phyloP scores from a whole-genome alignment of 768 basidiomycete genomes.

The Phylloporus sp. region DNA sequence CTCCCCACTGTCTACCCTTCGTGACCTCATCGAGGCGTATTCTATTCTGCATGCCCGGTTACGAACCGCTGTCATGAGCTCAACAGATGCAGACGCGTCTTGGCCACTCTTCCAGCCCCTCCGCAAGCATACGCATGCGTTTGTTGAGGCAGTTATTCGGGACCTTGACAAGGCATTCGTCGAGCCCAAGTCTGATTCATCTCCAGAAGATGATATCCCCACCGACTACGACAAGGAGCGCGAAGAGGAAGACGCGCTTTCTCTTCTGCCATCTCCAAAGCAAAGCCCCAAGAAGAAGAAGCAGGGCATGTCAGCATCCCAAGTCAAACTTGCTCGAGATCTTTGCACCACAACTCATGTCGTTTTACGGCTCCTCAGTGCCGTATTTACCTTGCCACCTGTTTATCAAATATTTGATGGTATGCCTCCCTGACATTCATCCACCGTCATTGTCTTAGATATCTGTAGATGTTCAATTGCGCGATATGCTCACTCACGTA shows the following conservation, averaged over 20 bases:
- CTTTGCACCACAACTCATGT: constrained; percentile 70
- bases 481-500: constrained; percentile 55
- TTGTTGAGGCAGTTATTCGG: constrained; percentile 60
- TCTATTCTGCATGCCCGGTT: constrained; percentile 65
- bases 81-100: constrained; percentile 54
- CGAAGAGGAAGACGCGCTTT: constrained; percentile 25
- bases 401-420: constrained; percentile 60
- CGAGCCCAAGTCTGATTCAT: constrained; percentile 41
- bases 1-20: constrained; percentile 42
- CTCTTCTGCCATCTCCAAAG: constrained; percentile 62
- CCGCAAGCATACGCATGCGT: constrained; percentile 45
- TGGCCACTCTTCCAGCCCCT: constrained; percentile 75
- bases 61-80: constrained; percentile 38
- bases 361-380: constrained; percentile 60
- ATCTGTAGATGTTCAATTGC: constrained; percentile 52
- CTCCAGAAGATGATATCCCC: constrained; percentile 20
- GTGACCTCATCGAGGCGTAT: constrained; percentile 71
- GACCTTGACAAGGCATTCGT: constrained; percentile 65
- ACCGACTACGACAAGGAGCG: constrained; percentile 21
- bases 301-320: constrained; percentile 70
- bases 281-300: constrained; percentile 55
- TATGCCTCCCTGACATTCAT: constrained; percentile 29
- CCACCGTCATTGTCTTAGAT: constrained; percentile 5
- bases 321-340: constrained; percentile 77
- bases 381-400: constrained; percentile 58